Evolutionary conservation across 345 rosid species (phyloP), one percentile per base, ranked within the genome.

Genomic region (Populus tremula): DNA sequence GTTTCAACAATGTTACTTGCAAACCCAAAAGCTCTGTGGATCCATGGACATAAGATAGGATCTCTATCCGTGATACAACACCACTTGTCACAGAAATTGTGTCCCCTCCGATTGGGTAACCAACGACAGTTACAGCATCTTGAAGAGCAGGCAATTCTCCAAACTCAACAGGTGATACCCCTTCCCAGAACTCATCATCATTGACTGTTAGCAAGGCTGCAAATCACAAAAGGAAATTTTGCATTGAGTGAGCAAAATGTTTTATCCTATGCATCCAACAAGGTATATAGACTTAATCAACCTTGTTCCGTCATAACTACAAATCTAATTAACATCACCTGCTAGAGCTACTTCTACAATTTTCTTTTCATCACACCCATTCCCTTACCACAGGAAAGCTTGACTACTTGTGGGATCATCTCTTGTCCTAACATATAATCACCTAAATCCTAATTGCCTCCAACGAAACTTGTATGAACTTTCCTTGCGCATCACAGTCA

Each of bases 31-130:
- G 98, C 84, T 95, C 99, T 0, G 98, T 92, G 0, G 99, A 93
- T 65, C 97, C 98, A 78, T 95, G 99, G 36, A 87, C 98, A 82
- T 95, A 95, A 64, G 98, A 93, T 33, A 95, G 84, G 43, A 93
- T 91, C 93, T 93, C 99, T 81, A 93, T 92, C 8, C 98, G 90
- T 0, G 98, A 95, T 39, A 95, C 98, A 71, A 95, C 99, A 67
- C 98, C 99, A 76, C 98, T 95, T 2, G 99, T 95, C 23, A 95
- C 99, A 72, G 99, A 95, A 82, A 95, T 91, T 4, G 99, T 93
- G 79, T 95, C 99, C 23, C 99, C 99, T 50, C 99, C 99, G 73
- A 95, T 93, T 2, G 98, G 98, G 71, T 93, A 95, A 62, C 99
- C 99, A 17, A 95, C 99, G 70, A 95, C 99, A 80, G 98, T 93